These are phyloP conservation scores for Sextonia rubra DNA, from an alignment of 164 flowering plant genomes.

Conservation along the genomic window DNA sequence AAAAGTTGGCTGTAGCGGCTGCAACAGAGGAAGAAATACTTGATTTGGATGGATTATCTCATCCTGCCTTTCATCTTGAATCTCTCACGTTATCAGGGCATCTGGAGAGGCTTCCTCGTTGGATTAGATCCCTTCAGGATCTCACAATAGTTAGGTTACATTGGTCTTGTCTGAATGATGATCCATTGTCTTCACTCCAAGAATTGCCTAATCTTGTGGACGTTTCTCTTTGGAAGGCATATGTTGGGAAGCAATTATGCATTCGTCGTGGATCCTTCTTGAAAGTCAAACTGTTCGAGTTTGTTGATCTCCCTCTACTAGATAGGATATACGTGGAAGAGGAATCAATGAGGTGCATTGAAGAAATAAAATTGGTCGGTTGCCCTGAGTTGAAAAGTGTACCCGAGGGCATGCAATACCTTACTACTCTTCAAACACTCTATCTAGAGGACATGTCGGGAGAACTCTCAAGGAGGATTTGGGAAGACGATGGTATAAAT, in stretches of 20 bases:
- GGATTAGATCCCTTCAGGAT: constrained; percentile 21
- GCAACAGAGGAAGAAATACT: background rate
- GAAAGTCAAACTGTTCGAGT: too few relatives aligned
- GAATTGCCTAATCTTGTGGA: too few relatives aligned
- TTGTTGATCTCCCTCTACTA: too few relatives aligned
- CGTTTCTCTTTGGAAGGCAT: too few relatives aligned
- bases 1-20: background rate
- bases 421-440: constrained; percentile 26
- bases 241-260: too few relatives aligned
- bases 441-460: constrained; percentile 32
- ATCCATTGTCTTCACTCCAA: too few relatives aligned
- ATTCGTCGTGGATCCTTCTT: too few relatives aligned
- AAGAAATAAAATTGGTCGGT: too few relatives aligned
- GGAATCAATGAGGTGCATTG: too few relatives aligned
- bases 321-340: too few relatives aligned
- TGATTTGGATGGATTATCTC: background rate
- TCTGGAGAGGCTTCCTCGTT: constrained; percentile 26
- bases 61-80: constrained; percentile 19
- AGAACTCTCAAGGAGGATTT: constrained; percentile 22
- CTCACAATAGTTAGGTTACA: constrained; percentile 18
- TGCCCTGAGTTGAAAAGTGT: constrained; percentile 31
- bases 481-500: too few relatives aligned
- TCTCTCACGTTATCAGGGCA: constrained; percentile 22
- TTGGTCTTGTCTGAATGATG: too few relatives aligned
- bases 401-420: constrained; percentile 28